A percentile compares a stretch with the other conserved stretches of the same genome.
phyloP scores from a whole-genome alignment of 148 eudicot species.

The Euryodendron excelsum region DNA sequence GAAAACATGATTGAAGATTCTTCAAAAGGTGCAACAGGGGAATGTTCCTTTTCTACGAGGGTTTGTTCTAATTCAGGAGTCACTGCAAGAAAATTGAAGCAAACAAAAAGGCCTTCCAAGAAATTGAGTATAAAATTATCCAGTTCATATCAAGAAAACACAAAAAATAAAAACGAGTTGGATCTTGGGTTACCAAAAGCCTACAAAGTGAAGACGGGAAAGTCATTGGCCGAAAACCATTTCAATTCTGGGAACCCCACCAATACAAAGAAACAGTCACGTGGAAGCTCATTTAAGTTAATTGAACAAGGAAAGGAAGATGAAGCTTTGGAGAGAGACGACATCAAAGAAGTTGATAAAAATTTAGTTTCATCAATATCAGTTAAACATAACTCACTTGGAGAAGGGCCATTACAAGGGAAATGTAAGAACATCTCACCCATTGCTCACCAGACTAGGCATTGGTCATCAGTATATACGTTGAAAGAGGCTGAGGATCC shows the following conservation, averaged over 20 bases:
- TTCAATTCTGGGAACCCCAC: constrained; percentile 17
- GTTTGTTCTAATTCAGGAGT: constrained; percentile 27
- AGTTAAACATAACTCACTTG: background rate
- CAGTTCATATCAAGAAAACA: background rate
- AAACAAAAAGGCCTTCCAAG: constrained; percentile 18
- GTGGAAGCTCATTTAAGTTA: constrained; percentile 14
- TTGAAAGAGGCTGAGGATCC: constrained; percentile 21
- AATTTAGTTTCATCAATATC: constrained; percentile 11
- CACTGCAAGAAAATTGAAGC: constrained; percentile 19
- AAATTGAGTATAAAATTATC: background rate
- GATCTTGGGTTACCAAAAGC: constrained; percentile 17
- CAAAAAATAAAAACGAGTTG: constrained; percentile 12
- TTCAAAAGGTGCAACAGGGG: constrained; percentile 17
- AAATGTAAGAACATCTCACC: constrained; percentile 22
- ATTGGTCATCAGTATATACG: constrained; percentile 15
- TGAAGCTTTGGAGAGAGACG: constrained; percentile 20
- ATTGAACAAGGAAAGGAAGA: constrained; percentile 17
- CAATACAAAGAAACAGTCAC: background rate
- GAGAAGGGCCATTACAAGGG: constrained; percentile 12
- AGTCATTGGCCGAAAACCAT: constrained; percentile 16
- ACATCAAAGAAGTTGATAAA: constrained; percentile 21
- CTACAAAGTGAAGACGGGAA: constrained; percentile 17
- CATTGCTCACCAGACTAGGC: constrained; percentile 13
- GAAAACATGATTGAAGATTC: constrained; percentile 20
- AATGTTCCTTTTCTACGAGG: constrained; percentile 22